Percentiles rank a stretch among this genome's conserved stretches.
phyloP scores from a whole-genome alignment of 495 filamentous ascomycete species.

The Tirmania nivea region DNA sequence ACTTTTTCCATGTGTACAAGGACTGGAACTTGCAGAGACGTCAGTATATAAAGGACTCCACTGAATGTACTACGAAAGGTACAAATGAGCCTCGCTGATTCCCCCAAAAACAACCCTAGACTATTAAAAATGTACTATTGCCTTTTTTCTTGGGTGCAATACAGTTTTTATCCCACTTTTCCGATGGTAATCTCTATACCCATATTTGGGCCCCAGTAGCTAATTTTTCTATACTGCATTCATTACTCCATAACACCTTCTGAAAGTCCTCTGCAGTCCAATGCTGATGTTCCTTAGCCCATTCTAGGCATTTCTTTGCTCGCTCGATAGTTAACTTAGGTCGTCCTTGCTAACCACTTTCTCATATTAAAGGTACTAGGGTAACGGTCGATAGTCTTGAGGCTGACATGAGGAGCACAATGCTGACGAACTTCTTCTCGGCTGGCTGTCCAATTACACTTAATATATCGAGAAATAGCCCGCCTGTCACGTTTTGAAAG shows the following conservation, averaged over 20 bases:
- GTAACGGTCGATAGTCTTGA: neutral
- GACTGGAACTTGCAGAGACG: neutral
- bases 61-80: slow-evolving; percentile 1
- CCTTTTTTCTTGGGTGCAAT: slow-evolving; percentile 1
- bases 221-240: slow-evolving; percentile 6
- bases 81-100: neutral
- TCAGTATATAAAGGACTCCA: neutral
- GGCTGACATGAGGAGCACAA: neutral
- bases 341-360: neutral
- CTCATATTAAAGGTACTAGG: neutral
- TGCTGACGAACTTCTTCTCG: neutral
- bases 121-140: slow-evolving; percentile 2
- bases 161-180: too few relatives aligned
- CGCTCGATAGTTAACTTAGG: neutral
- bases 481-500: neutral
- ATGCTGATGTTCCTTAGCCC: neutral
- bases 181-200: slow-evolving; percentile 1
- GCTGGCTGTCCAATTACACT: neutral
- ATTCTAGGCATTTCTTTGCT: neutral
- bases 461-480: too few relatives aligned
- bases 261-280: neutral
- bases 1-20: neutral
- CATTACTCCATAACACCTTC: slow-evolving; percentile 5
- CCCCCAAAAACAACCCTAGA: slow-evolving; percentile 4
- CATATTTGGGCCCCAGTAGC: neutral